Conservation (phyloP, 371 early-diverging fungal species). For the Actinomortierella wolfii region DNA sequence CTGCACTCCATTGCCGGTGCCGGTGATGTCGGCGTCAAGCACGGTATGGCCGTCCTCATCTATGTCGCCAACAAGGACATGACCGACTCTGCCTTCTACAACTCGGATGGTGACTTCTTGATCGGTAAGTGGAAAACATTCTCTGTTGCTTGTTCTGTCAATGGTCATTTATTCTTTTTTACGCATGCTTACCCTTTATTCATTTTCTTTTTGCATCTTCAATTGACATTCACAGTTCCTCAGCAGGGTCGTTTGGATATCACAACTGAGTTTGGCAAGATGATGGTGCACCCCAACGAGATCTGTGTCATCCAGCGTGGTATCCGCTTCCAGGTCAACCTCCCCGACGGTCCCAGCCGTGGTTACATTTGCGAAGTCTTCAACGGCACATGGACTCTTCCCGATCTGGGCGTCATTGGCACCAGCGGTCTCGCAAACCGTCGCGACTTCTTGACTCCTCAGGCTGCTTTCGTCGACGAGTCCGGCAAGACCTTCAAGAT, state of each 20-base stretch:
- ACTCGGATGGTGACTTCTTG: constrained; percentile 91
- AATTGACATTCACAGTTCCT: constrained; percentile 67
- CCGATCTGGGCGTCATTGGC: constrained; percentile 96
- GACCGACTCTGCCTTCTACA: constrained; percentile 81
- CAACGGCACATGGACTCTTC: constrained; percentile 88
- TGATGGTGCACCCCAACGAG: constrained; percentile 88
- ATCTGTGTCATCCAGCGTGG: constrained; percentile 94
- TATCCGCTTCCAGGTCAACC: constrained; percentile 79
- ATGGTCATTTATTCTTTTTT: constrained; percentile 3
- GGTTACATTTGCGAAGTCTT: constrained; percentile 94
- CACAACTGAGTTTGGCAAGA: constrained; percentile 90
- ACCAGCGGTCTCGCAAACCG: constrained; percentile 96
- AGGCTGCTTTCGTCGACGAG: constrained; percentile 78
- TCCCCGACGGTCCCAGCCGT: constrained; percentile 83
- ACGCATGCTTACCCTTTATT: background rate
- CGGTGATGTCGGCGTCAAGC: constrained; percentile 79
- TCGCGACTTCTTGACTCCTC: constrained; percentile 91
- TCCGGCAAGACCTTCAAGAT: constrained; percentile 62
- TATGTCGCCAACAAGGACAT: constrained; percentile 82
- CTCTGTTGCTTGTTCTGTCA: background rate
- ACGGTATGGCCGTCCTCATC: constrained; percentile 87
- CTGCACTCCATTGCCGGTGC: constrained; percentile 87
- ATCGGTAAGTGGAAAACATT: constrained; percentile 65
- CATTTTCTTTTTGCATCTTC: background rate
- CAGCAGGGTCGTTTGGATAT: constrained; percentile 90